Evolutionary conservation across 768 basidiomycete species (phyloP).

Genomic region (Suillus luteus): DNA sequence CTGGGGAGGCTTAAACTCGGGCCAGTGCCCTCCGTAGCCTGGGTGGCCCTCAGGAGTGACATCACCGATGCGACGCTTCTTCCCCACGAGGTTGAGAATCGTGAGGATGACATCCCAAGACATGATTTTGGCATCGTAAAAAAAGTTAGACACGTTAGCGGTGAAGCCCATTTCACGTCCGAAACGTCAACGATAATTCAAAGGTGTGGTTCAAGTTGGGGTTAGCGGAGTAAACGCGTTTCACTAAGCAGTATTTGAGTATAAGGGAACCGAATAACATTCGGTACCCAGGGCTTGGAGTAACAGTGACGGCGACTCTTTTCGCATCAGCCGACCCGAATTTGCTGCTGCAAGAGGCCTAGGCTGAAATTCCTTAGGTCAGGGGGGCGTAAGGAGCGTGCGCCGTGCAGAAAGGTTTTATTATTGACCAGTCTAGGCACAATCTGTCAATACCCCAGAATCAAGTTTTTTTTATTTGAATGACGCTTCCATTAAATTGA

Average conservation of each 20-base stretch:
- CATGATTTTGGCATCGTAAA: background rate
- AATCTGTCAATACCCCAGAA: background rate
- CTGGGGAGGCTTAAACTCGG: background rate
- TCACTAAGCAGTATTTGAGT: background rate
- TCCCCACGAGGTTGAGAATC: background rate
- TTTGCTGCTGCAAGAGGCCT: background rate
- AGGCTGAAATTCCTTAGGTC: background rate
- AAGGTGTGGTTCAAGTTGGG: background rate
- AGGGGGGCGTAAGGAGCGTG: background rate
- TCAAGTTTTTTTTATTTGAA: background rate
- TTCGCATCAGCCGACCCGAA: background rate
- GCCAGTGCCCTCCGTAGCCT: conserved; percentile 1
- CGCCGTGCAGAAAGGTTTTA: background rate
- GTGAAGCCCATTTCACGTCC: background rate
- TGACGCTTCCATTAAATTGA: background rate
- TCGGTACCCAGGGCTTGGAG: background rate
- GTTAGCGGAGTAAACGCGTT: background rate
- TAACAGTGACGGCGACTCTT: background rate
- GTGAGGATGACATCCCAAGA: conserved; percentile 1
- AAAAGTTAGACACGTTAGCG: background rate
- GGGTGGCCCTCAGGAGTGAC: conserved; percentile 1
- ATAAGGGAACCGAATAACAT: background rate
- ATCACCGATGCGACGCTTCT: background rate
- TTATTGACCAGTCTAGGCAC: background rate
- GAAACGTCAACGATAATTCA: background rate